Conservation (phyloP, 2,329 filamentous ascomycete species). For the Plenodomus biglobosus region DNA sequence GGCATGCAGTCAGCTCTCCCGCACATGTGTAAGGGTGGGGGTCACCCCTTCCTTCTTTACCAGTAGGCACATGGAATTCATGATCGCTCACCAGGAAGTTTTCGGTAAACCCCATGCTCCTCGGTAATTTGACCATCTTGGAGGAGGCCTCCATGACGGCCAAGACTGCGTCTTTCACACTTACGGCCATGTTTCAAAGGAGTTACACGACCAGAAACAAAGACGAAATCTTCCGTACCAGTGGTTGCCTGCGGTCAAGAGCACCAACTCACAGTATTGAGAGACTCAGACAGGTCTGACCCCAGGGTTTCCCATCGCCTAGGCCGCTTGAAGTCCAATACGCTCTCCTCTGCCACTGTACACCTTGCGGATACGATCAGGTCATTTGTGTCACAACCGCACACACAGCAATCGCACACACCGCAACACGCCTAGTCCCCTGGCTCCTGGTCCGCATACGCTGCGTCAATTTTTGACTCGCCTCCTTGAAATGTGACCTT, state of each 20-base stretch:
- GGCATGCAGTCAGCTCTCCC: conserved; percentile 17
- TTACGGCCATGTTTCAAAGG: neutral
- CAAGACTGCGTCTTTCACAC: neutral
- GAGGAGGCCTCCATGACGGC: neutral
- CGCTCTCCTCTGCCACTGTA: no score
- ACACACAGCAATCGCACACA: neutral
- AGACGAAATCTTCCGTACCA: neutral
- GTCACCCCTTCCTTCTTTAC: neutral
- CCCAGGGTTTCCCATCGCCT: no score
- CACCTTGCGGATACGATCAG: neutral
- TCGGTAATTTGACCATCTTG: neutral
- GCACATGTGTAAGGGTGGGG: conserved; percentile 17
- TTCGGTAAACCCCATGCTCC: neutral
- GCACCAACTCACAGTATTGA: neutral
- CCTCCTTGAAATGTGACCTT: neutral
- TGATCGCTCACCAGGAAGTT: neutral
- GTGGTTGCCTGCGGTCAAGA: neutral
- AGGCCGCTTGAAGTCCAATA: neutral
- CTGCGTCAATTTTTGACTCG: neutral
- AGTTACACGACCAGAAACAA: neutral
- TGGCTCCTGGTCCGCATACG: neutral
- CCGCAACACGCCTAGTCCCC: no score
- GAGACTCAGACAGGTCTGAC: no score
- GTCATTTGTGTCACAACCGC: neutral
- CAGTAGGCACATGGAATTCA: neutral